Percentiles rank a stretch among this genome's conserved stretches.
phyloP scores from a whole-genome alignment of 495 filamentous ascomycete genomes.

The Evansstolkia leycettana region DNA sequence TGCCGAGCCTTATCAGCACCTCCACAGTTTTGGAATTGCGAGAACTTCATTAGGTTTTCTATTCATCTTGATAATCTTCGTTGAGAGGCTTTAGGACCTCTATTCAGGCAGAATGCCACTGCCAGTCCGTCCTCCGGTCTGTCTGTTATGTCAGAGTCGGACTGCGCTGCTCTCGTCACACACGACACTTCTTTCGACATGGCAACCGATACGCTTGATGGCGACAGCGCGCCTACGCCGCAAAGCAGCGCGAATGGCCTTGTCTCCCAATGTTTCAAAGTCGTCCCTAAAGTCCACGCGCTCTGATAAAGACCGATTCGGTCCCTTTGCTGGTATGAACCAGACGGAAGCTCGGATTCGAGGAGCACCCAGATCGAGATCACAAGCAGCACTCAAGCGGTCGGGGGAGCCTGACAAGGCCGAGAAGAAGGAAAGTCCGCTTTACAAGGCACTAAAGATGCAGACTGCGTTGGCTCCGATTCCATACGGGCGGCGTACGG shows the following conservation, averaged over 20 bases:
- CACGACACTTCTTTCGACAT: conserved; percentile 8
- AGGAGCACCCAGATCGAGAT: conserved; percentile 22
- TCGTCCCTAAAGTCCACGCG: conserved; percentile 30
- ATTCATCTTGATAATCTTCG: too few relatives aligned
- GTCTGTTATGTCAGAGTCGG: conserved; percentile 29
- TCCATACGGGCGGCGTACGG: conserved; percentile 55
- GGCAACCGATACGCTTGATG: conserved; percentile 26
- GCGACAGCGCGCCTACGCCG: conserved; percentile 26
- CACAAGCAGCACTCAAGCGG: conserved; percentile 26
- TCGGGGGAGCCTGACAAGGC: conserved; percentile 17
- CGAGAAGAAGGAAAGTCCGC: conserved; percentile 31
- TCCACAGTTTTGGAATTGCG: too few relatives aligned
- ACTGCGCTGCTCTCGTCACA: conserved; percentile 6
- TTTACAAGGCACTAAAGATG: conserved; percentile 90
- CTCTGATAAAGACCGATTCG: conserved; percentile 24
- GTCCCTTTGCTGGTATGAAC: conserved; percentile 75
- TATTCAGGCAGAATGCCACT: conserved; percentile 19
- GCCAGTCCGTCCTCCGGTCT: conserved; percentile 20
- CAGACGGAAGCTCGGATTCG: conserved; percentile 52
- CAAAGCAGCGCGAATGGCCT: conserved; percentile 59
- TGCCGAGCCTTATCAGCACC: not conserved
- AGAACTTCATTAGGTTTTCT: too few relatives aligned
- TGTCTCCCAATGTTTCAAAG: conserved; percentile 61
- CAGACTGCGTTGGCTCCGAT: conserved; percentile 63
- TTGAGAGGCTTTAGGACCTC: too few relatives aligned